Percentiles rank a stretch among this genome's conserved stretches.
Evolutionary conservation across 2,329 filamentous ascomycete species (phyloP).

Genomic region (Scolecobasidium constrictum): DNA sequence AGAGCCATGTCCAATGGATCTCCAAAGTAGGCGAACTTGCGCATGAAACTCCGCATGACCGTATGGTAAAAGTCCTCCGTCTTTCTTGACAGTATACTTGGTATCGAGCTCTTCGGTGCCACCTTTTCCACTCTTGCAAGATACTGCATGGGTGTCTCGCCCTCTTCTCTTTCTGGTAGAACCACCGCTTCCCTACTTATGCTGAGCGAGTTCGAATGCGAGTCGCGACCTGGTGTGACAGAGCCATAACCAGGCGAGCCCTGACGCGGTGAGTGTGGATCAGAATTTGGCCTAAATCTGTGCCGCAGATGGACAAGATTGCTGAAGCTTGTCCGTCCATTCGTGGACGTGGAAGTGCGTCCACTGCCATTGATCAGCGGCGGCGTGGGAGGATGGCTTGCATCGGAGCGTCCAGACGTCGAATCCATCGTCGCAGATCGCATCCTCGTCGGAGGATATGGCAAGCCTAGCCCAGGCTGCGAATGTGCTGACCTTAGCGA

Average conservation of each 20-base stretch:
- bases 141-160: slow-evolving; percentile 85
- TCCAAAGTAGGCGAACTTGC: slow-evolving; percentile 87
- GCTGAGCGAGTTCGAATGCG: slow-evolving; percentile 76
- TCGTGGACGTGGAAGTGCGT: slow-evolving; percentile 69
- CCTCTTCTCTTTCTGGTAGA: slow-evolving; percentile 70
- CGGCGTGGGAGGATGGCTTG: slow-evolving; percentile 57
- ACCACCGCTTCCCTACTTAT: slow-evolving; percentile 58
- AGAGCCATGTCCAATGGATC: slow-evolving; percentile 98
- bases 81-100: slow-evolving; percentile 76
- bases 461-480: slow-evolving; percentile 46
- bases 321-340: slow-evolving; percentile 79
- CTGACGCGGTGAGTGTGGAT: slow-evolving; percentile 54
- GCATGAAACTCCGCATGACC: slow-evolving; percentile 88
- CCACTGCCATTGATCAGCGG: slow-evolving; percentile 34
- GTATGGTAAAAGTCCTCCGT: slow-evolving; percentile 72
- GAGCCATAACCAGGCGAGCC: slow-evolving; percentile 49
- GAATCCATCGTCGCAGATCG: slow-evolving; percentile 89
- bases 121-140: slow-evolving; percentile 72
- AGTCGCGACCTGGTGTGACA: slow-evolving; percentile 59
- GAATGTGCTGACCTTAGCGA: slow-evolving; percentile 56
- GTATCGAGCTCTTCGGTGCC: slow-evolving; percentile 71
- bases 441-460: slow-evolving; percentile 51
- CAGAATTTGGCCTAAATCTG: slow-evolving; percentile 72
- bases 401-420: slow-evolving; percentile 59
- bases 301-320: slow-evolving; percentile 69